Base-by-base conservation (phyloP, 108 stramenopile species). In the Aurantiochytrium sp. region DNA sequence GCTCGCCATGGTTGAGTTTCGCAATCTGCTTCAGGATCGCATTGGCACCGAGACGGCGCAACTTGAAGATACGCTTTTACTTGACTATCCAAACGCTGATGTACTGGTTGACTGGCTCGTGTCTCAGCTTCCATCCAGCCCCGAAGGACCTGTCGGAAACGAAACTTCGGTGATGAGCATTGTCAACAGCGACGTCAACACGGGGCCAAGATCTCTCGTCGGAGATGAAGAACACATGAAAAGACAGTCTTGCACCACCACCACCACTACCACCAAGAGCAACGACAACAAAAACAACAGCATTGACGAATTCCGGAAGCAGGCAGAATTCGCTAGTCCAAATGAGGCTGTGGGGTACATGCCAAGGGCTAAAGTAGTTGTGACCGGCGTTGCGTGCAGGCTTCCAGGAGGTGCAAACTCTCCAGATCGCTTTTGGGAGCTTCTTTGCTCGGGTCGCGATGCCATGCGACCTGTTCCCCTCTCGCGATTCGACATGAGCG, bases 81-180 rank as follows among this genome's bases (percentile, higher is more conserved):
- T 91, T 44, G 91, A 91, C 72, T 72, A 83, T 29, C 91, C 91
- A 5, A 91, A 35, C 35, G 35, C 35, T 35, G 35, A 35, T 35
- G 35, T 35, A 35, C 35, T 35, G 35, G 35, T 35, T 59, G 59
- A 59, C 59, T n/a, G 19, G 59, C 59, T 59, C 59, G 59, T 23
- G 42, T 35, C 16, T 4, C 43, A 58, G 18, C 58, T 23, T 44
- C 6, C 16, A 5, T 28, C 58, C 59, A 43, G 43, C 60, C 1
- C 35, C 35, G 35, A 35, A 35, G 35, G 35, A 35, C 35, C 35
- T 35, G 35, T 35, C 35, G 35, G 35, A 2, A 35, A 35, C 35
- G 35, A 35, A 35, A 35, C 1, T 35, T 35, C 2, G 35, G 35
- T 35, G 35, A 35, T 35, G 35, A 35, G 35, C 35, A 35, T 35